Base-by-base conservation (phyloP, 2,329 filamentous ascomycete genomes). In the Penicillium oxalicum region DNA sequence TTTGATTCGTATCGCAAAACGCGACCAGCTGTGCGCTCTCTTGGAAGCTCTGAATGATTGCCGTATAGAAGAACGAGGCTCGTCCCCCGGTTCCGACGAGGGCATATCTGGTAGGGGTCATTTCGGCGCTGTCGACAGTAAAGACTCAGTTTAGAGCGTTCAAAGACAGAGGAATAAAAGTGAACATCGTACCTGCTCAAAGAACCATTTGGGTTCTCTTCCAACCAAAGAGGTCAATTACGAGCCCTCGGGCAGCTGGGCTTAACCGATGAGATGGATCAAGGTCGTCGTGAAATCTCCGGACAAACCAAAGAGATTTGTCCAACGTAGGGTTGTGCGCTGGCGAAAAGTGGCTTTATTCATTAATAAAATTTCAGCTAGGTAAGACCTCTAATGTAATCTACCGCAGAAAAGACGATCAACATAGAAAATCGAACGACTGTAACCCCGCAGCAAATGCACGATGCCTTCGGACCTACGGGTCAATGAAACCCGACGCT, bases 41-140 rank as follows among this genome's bases (percentile, higher is more conserved):
- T 8, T 50, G 48, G 38, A 50, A 58, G n/a, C 55, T 52, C 8
- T 35, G 42, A 5, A 51, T 50, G 13, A 58, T 55, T 28, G 51
- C 54, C 8, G 45, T 55, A 46, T 58, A 58, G 44, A 56, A 57
- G 44, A 58, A 48, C 2, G 46, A 48, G 8, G 55, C 52, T 28
- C 54, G 48, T 12, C 54, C 55, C 18, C 66, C 59, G 11, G 68
- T 67, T 13, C 61, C 55, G 1, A 70, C 57, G 6, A 59, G 61
- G 25, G 55, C 55, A 43, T 58, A 58, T 13, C 49, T 56, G 18
- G 61, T 56, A 25, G 64, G 57, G 47, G 52, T 32, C 52, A 54
- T 52, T 2, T 40, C 41, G 18, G 18, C 4, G 4, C 18, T 18
- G 7, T 28, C 32, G 24, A 18, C 4, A 33, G 5, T 12, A 18